Percentiles rank a stretch among this genome's conserved stretches.
These are phyloP conservation scores for Candida sojae DNA, from an alignment of 1,139 yeast genomes.

Conservation along the genomic window DNA sequence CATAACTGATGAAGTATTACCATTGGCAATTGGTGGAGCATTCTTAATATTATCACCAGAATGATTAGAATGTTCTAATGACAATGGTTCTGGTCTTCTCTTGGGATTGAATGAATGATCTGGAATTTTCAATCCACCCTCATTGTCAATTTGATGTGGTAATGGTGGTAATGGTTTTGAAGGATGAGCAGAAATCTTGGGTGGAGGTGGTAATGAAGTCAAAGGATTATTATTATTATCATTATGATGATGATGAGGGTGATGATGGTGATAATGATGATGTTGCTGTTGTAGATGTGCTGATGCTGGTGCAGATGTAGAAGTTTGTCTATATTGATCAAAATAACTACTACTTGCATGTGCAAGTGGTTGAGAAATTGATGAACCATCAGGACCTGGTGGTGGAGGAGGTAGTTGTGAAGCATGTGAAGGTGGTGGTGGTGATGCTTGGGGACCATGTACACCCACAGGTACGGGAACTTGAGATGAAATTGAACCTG, in stretches of 20 bases:
- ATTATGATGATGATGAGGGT: background rate
- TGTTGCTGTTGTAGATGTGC: background rate
- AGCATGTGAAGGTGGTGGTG: slow-evolving; percentile 9
- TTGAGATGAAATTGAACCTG: slow-evolving; percentile 2
- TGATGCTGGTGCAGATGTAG: too few relatives aligned
- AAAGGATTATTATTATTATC: background rate
- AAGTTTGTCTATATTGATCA: slow-evolving; percentile 2
- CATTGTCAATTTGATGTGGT: slow-evolving; percentile 9
- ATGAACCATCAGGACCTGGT: background rate
- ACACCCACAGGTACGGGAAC: slow-evolving; percentile 13
- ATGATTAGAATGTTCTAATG: slow-evolving; percentile 36
- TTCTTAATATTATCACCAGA: slow-evolving; percentile 23
- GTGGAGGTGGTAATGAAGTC: slow-evolving; percentile 9
- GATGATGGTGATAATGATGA: slow-evolving; percentile 6
- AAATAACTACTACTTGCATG: slow-evolving; percentile 1
- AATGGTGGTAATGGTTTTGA: slow-evolving; percentile 15
- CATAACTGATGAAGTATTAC: slow-evolving; percentile 5
- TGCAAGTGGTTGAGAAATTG: background rate
- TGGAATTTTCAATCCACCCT: slow-evolving; percentile 25
- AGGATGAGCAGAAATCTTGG: slow-evolving; percentile 9
- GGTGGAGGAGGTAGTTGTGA: slow-evolving; percentile 6
- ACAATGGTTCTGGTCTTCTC: slow-evolving; percentile 44
- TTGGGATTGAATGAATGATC: slow-evolving; percentile 38
- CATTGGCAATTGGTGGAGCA: slow-evolving; percentile 11
- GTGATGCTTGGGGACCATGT: slow-evolving; percentile 7